Conservation (phyloP, 495 filamentous ascomycete species). For the Penicillium egyptiacum region DNA sequence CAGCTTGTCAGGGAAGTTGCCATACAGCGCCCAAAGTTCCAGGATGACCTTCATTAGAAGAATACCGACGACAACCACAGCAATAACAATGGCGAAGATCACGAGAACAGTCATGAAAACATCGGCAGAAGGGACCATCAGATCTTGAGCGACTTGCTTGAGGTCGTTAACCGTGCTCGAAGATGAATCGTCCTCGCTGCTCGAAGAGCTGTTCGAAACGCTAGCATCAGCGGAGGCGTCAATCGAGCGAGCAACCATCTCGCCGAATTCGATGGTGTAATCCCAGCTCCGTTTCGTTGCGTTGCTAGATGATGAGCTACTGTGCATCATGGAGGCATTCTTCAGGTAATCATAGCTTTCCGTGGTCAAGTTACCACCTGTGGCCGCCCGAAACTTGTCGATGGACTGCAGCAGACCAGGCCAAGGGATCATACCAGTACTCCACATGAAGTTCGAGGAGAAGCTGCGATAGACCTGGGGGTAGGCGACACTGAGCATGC, state of each 20-base stretch:
- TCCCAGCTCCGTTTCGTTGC: conserved; percentile 53
- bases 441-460: conserved; percentile 90
- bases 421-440: conserved; percentile 83
- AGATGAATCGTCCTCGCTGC: conserved; percentile 35
- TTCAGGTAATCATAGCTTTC: conserved; percentile 73
- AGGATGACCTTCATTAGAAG: conserved; percentile 89
- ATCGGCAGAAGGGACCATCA: conserved; percentile 81
- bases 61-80: conserved; percentile 80
- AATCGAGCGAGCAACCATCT: conserved; percentile 53
- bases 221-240: conserved; percentile 51
- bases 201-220: conserved; percentile 36
- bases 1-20: conserved; percentile 78
- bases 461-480: conserved; percentile 86
- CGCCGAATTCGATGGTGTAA: conserved; percentile 40
- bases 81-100: conserved; percentile 84
- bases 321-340: conserved; percentile 48
- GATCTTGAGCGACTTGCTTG: conserved; percentile 70
- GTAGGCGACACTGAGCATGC: conserved; percentile 89
- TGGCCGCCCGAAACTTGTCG: conserved; percentile 75
- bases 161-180: conserved; percentile 63
- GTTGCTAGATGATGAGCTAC: conserved; percentile 41
- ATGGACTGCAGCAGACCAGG: conserved; percentile 75
- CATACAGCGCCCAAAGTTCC: conserved; percentile 88
- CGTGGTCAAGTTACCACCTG: conserved; percentile 82
- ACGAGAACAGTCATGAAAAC: conserved; percentile 95